Evolutionary conservation across 305 asterid genomes (phyloP).

Genomic region (Solanum hybrid): DNA sequence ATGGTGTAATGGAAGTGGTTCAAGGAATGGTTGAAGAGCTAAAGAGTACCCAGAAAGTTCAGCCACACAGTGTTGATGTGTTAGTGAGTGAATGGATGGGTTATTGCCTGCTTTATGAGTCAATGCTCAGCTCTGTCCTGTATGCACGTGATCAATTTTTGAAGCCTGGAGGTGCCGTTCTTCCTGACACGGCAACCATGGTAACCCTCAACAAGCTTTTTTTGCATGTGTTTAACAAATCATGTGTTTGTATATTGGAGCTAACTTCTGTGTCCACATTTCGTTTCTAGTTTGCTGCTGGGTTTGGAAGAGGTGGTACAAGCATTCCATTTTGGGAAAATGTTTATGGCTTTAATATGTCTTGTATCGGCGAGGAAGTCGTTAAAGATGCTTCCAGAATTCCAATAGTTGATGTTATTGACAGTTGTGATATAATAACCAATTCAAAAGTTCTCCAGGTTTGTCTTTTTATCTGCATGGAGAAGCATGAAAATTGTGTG

Average conservation of each 20-base stretch:
- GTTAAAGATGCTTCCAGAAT: slow-evolving; percentile 54
- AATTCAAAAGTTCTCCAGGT: slow-evolving; percentile 72
- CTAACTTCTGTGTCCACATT: neutral
- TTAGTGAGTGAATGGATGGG: slow-evolving; percentile 98
- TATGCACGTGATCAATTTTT: slow-evolving; percentile 90
- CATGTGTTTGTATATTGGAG: neutral
- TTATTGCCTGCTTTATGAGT: slow-evolving; percentile 84
- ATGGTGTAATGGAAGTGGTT: slow-evolving; percentile 59
- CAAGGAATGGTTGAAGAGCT: slow-evolving; percentile 90
- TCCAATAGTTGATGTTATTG: slow-evolving; percentile 67
- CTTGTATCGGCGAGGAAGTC: slow-evolving; percentile 67
- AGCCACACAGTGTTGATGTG: slow-evolving; percentile 68
- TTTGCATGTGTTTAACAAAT: neutral
- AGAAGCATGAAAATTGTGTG: neutral
- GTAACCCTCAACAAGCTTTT: slow-evolving; percentile 25
- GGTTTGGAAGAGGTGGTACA: slow-evolving; percentile 85
- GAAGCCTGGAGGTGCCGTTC: slow-evolving; percentile 92
- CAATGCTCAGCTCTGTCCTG: slow-evolving; percentile 83
- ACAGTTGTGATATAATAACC: slow-evolving; percentile 55
- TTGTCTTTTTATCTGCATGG: slow-evolving; percentile 7
- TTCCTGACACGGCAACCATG: slow-evolving; percentile 89
- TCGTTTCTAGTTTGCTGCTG: slow-evolving; percentile 62
- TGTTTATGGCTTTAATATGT: slow-evolving; percentile 87
- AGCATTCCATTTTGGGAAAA: slow-evolving; percentile 88
- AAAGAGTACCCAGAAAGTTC: slow-evolving; percentile 27